Conservation (phyloP, 176 grass and related monocot species). For the Rhynchospora tenuis region DNA sequence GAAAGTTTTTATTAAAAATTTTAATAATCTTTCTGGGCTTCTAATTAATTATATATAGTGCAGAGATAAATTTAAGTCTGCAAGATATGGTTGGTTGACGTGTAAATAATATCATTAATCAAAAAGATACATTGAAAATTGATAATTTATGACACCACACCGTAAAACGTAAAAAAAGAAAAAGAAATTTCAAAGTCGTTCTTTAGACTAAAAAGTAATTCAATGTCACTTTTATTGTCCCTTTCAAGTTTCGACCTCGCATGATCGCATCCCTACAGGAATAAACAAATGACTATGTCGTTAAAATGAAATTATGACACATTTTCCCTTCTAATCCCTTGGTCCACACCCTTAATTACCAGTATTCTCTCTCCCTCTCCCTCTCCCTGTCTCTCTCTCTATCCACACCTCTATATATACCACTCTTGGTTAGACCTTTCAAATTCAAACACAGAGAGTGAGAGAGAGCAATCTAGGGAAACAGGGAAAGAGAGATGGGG, state of each 20-base stretch:
- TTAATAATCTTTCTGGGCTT: too few species aligned
- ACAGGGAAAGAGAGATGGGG: constrained; percentile 1
- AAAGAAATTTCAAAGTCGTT: not conserved
- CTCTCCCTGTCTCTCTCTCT: not conserved
- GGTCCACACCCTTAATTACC: not conserved
- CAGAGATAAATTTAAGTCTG: too few species aligned
- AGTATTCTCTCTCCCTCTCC: not conserved
- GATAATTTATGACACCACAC: not conserved
- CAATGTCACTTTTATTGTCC: not conserved
- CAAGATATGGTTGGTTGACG: not conserved
- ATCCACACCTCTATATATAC: not conserved
- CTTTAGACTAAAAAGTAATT: too few species aligned
- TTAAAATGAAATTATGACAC: not conserved
- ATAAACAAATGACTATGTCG: not conserved
- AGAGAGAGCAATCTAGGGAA: not conserved
- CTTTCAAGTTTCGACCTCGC: not conserved
- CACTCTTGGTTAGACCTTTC: not conserved
- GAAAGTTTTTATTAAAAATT: too few species aligned
- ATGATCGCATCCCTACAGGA: too few species aligned
- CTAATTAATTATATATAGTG: too few species aligned
- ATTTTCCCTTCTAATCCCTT: not conserved
- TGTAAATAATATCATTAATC: not conserved
- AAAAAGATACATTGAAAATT: not conserved
- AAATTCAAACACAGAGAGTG: not conserved
- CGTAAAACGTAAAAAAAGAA: not conserved